Evolutionary conservation across 352 stramenopile species (phyloP), one percentile per base, ranked within the genome.

Genomic region (Pythium apleroticum): DNA sequence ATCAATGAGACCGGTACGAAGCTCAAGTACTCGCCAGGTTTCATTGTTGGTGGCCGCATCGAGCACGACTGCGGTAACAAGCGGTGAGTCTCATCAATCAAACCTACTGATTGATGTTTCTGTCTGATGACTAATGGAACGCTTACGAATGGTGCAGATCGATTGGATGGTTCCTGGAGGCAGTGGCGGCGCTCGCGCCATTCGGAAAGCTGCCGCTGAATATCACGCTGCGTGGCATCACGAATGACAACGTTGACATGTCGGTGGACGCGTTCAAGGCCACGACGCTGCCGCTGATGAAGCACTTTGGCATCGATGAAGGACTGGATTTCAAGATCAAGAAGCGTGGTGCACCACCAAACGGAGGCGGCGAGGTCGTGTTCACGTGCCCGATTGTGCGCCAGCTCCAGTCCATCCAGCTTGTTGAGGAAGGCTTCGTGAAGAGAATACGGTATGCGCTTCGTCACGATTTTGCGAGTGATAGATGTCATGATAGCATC

Each of bases 1-100:
- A 99, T 99, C 83, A 99, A 99, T 73, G 95, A 98, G 66, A 99
- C 97, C 1, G 98, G 98, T 62, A 99, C 97, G 27, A 97, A 98
- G 72, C 86, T 99, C 49, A 87, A 93, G 69, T 99, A 99, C 75
- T 88, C 90, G 63, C 97, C 97, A 0, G 98, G 98, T 14, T 95
- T 99, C 57, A 85, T 99, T 48, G 80, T 98, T 25, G 97, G 97
- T 22, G 98, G 98, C 30, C 84, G 90, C 19, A 78, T 99, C 48
- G 82, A 97, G 58, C 98, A 99, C 78, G 91, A 98, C 75, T 99
- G 97, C 71, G 89, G 89, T 64, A 86, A 66, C 11, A 86, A 85
- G 50, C 82, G 88, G 58, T 76, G 41, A 27, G 70, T 59, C 24
- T 8, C n/a, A 24, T 25, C 43, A 25, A 35, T 27, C 15, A 54